Conservation (phyloP, 108 stramenopile species). For the Cyclotella choctawhatcheeana region DNA sequence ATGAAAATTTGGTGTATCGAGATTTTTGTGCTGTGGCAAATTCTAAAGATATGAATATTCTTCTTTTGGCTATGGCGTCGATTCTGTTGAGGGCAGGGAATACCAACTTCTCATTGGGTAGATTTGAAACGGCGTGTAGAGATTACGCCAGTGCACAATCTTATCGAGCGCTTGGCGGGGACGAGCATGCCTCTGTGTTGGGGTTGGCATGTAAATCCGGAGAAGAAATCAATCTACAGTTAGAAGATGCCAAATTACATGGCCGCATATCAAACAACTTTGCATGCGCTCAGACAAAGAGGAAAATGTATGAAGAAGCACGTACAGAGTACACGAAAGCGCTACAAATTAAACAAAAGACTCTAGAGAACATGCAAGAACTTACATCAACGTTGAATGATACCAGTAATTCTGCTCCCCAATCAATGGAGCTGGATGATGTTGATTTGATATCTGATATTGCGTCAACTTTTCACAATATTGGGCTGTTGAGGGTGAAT, state of each 20-base stretch:
- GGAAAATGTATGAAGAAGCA: slow-evolving; percentile 44
- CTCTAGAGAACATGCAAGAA: slow-evolving; percentile 41
- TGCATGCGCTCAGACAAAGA: slow-evolving; percentile 44
- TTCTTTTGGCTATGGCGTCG: slow-evolving; percentile 49
- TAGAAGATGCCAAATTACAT: slow-evolving; percentile 47
- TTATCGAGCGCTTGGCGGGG: slow-evolving; percentile 10
- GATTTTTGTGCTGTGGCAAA: slow-evolving; percentile 31
- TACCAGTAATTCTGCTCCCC: not conserved
- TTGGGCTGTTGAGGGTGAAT: slow-evolving; percentile 45
- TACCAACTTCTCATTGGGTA: slow-evolving; percentile 32
- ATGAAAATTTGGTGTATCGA: slow-evolving; percentile 12
- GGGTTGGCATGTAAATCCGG: not conserved
- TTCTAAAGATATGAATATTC: slow-evolving; percentile 35
- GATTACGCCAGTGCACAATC: slow-evolving; percentile 52
- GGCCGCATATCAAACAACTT: slow-evolving; percentile 50
- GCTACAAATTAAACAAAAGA: slow-evolving; percentile 48
- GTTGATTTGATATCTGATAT: slow-evolving; percentile 69
- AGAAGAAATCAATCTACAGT: slow-evolving; percentile 10
- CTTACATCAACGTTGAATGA: not conserved
- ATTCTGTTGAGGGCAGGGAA: slow-evolving; percentile 50
- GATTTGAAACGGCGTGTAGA: slow-evolving; percentile 39
- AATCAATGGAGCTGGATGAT: slow-evolving; percentile 20
- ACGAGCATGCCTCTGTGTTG: no score
- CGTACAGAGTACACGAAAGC: slow-evolving; percentile 46
- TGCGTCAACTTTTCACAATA: slow-evolving; percentile 57